Evolutionary conservation across 2,329 filamentous ascomycete species (phyloP), one percentile per base, ranked within the genome.

Genomic region (Colletotrichum gigasporum): DNA sequence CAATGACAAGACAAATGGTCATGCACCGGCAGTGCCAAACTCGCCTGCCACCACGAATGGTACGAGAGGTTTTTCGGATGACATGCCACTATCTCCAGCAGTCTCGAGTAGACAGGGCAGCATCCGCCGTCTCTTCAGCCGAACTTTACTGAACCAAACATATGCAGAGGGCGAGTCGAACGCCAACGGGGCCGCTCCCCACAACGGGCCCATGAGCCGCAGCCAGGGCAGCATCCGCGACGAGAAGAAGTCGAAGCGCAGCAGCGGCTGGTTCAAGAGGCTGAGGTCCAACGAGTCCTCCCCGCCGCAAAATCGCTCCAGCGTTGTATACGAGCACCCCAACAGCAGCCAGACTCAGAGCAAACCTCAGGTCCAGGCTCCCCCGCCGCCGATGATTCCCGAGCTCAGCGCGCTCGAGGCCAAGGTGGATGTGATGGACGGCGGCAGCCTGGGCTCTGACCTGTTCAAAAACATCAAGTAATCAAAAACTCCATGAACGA

Each of bases 381-480:
- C 86, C 8, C 86, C 86, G 59, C 85, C 86, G 35, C 86, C 86
- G 22, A 87, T 84, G 84, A 88, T 89, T 52, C 86, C 86, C 18
- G 86, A 88, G 71, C 77, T 88, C 51, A 79, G 75, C 69, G 80
- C 83, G 50, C 77, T 87, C 58, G 80, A 86, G 69, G 80, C 82
- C 59, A 82, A 81, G 71, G 70, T 83, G 50, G 81, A 82, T 48
- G 74, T 79, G 22, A 71, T 74, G 48, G 79, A 85, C 41, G 78
- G 80, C 6, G 79, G 77, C 42, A 77, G 76, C 58, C 75, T 85
- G 30, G 84, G 84, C 52, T 74, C 76, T 63, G 85, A 88, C 66
- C 75, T 89, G 32, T 88, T 89, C 74, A 87, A 87, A 71, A 80
- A 84, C 67, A 88, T 89, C 73, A 86, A 86, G 71, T 87, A 79